A percentile compares a stretch with the other conserved stretches of the same genome.
Conservation (phyloP, 495 filamentous ascomycete genomes). For the Aspergillus homomorphus region DNA sequence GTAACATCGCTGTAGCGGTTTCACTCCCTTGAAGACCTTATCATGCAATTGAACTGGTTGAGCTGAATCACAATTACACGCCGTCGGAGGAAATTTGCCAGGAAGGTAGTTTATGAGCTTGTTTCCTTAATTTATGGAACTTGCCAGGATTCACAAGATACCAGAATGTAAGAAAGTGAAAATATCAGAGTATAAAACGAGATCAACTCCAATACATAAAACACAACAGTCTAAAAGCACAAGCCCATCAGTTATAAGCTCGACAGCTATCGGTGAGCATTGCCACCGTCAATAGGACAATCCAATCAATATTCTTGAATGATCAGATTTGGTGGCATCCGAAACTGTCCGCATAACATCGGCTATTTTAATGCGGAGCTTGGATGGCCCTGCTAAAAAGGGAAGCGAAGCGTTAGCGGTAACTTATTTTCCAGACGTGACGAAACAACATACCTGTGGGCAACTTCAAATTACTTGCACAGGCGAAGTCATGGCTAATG, state of each 20-base stretch:
- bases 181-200: slow-evolving; percentile 2
- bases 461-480: slow-evolving; percentile 37
- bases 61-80: background rate
- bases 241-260: slow-evolving; percentile 24
- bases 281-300: slow-evolving; percentile 27
- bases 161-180: slow-evolving; percentile 9
- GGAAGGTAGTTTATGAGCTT: background rate
- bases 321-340: slow-evolving; percentile 30
- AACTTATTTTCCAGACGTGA: background rate
- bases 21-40: background rate
- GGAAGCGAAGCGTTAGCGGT: slow-evolving; percentile 5
- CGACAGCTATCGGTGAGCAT: slow-evolving; percentile 24
- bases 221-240: slow-evolving; percentile 24
- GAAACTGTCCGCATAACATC: slow-evolving; percentile 27
- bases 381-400: slow-evolving; percentile 41
- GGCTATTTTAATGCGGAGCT: slow-evolving; percentile 39
- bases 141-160: background rate
- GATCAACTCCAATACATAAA: slow-evolving; percentile 17
- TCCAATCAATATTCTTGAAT: slow-evolving; percentile 35
- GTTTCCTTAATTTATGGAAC: background rate
- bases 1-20: background rate
- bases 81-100: background rate
- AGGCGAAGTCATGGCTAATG: slow-evolving; percentile 28
- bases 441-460: slow-evolving; percentile 33
- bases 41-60: background rate